Conservation (phyloP, 768 basidiomycete genomes). For the Collybia nuda region DNA sequence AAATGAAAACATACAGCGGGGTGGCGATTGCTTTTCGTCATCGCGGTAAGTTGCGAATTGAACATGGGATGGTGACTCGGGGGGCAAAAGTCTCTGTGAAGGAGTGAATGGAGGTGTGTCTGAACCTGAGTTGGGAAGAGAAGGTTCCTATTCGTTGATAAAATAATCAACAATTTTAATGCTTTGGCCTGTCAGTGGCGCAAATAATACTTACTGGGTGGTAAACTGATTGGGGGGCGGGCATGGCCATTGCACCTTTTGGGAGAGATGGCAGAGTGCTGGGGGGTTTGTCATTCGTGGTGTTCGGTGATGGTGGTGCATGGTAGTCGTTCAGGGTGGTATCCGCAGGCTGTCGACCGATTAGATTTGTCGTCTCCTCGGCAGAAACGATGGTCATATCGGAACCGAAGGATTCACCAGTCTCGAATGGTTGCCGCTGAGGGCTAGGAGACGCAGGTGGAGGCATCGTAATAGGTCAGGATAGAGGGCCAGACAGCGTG, state of each 20-base stretch:
- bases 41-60: conserved; percentile 22
- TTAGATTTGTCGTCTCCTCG: background rate
- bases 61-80: conserved; percentile 9
- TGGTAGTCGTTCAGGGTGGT: background rate
- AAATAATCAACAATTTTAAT: background rate
- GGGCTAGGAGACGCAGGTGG: background rate
- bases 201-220: background rate
- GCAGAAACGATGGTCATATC: background rate
- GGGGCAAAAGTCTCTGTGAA: conserved; percentile 11
- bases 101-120: conserved; percentile 16
- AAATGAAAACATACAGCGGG: too few species aligned
- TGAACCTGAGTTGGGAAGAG: background rate
- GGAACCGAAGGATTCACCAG: conserved; percentile 1
- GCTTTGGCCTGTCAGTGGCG: background rate
- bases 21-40: conserved; percentile 5
- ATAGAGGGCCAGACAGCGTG: background rate
- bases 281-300: background rate
- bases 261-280: conserved; percentile 9
- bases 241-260: conserved; percentile 15
- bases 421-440: background rate
- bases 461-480: conserved; percentile 2
- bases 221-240: conserved; percentile 6
- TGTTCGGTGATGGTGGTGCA: background rate
- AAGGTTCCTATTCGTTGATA: conserved; percentile 3
- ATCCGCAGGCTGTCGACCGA: background rate